A percentile compares a stretch with the other conserved stretches of the same genome.
phyloP scores from a whole-genome alignment of 2,329 filamentous ascomycete genomes.

The Tolypocladium endophyticum region DNA sequence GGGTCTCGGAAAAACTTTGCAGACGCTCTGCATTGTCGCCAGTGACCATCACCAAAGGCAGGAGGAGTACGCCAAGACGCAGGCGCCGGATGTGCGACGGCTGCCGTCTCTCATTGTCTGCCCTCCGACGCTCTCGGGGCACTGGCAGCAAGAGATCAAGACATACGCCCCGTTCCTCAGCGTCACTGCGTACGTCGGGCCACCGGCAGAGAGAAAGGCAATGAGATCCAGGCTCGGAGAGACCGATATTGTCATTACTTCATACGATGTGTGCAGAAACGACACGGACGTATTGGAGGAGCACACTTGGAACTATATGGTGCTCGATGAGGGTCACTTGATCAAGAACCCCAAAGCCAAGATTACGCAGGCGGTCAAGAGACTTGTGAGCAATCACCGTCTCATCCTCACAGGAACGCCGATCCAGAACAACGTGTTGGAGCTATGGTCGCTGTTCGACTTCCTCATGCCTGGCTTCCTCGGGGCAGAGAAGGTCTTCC shows the following conservation, averaged over 20 bases:
- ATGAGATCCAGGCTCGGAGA: slow-evolving; percentile 59
- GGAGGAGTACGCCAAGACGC: slow-evolving; percentile 78
- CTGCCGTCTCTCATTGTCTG: slow-evolving; percentile 92
- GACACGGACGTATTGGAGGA: slow-evolving; percentile 77
- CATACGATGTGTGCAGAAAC: slow-evolving; percentile 95
- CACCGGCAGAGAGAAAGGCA: slow-evolving; percentile 67
- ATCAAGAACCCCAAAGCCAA: slow-evolving; percentile 99
- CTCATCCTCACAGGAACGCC: slow-evolving; percentile 94
- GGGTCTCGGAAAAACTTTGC: slow-evolving; percentile 94
- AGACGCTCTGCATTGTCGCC: slow-evolving; percentile 95
- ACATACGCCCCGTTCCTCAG: slow-evolving; percentile 90
- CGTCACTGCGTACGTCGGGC: slow-evolving; percentile 83
- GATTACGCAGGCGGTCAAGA: slow-evolving; percentile 87
- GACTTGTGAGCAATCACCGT: slow-evolving; percentile 80
- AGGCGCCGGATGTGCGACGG: slow-evolving; percentile 64
- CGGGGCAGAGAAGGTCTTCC: slow-evolving; percentile 87
- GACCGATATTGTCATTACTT: slow-evolving; percentile 92
- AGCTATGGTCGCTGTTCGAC: slow-evolving; percentile 96
- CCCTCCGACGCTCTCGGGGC: slow-evolving; percentile 88
- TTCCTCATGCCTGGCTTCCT: slow-evolving; percentile 99
- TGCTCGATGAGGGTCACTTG: slow-evolving; percentile 92
- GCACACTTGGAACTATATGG: slow-evolving; percentile 93
- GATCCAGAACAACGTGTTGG: slow-evolving; percentile 94
- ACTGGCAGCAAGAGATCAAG: slow-evolving; percentile 97
- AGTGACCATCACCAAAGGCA: slow-evolving; percentile 93